Evolutionary conservation across 2,329 filamentous ascomycete genomes (phyloP).

Genomic region (Tricladium varicosporioides): DNA sequence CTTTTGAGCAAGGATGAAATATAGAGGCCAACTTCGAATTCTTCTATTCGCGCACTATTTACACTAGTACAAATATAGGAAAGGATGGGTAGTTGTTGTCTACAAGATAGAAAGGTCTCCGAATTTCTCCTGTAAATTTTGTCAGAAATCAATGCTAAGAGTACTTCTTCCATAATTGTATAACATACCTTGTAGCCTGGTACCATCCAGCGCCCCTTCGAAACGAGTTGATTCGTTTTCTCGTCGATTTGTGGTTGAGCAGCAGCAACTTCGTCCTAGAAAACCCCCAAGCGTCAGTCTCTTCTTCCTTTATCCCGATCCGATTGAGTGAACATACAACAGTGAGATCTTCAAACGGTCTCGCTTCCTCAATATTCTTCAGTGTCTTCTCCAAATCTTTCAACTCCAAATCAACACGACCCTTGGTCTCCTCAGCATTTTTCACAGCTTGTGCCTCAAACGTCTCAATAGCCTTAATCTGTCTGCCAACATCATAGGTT

Average conservation of each 20-base stretch:
- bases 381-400: conserved; percentile 91
- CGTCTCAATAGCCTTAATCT: conserved; percentile 96
- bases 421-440: conserved; percentile 96
- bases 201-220: conserved; percentile 97
- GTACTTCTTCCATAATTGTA: not conserved
- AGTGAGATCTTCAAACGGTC: conserved; percentile 95
- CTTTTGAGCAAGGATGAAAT: too few species aligned
- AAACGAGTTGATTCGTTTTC: conserved; percentile 91
- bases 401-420: conserved; percentile 91
- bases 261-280: conserved; percentile 87
- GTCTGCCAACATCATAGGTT: conserved; percentile 88
- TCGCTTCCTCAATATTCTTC: conserved; percentile 93
- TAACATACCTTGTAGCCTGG: conserved; percentile 93
- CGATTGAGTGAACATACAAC: conserved; percentile 67
- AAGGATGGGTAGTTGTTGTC: conserved; percentile 38
- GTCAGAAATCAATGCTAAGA: conserved; percentile 43
- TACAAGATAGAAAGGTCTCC: conserved; percentile 95
- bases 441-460: conserved; percentile 97
- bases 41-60: conserved; percentile 47
- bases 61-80: conserved; percentile 65
- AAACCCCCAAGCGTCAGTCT: conserved; percentile 13
- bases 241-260: conserved; percentile 96
- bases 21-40: conserved; percentile 21
- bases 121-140: conserved; percentile 81
- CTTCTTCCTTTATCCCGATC: not conserved